Base-by-base conservation (phyloP, 202 grass and related monocot species). In the Bolboschoenoplectus hybrid region DNA sequence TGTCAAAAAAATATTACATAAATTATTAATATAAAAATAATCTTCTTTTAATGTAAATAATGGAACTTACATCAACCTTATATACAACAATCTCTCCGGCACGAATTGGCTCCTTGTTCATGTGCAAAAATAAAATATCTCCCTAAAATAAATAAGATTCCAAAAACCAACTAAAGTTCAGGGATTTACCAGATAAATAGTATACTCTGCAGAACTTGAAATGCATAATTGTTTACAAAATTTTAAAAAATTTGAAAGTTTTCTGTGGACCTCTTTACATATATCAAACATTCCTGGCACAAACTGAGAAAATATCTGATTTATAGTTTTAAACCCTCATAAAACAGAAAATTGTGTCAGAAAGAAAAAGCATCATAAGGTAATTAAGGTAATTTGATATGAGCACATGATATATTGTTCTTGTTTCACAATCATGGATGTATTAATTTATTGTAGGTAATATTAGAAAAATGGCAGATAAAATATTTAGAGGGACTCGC, bases 91-190 rank as follows among this genome's bases (percentile, higher is more conserved):
- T 89, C 32, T 89, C 87, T 46, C 87, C 87, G 7, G 75, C 83
- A 51, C 82, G 63, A 74, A 85, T 89, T 36, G 87, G 87, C 84
- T 89, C 87, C 60, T 85, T 67, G 72, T 80, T 89, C 87, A 89
- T 89, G 66, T 85, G 82, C 9, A 89, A 80, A 62, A 89, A 89
- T 49, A 89, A 80, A 74, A 89, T 70, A 63, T 89, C 87, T 63
- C 87, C 87, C 83, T 89, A 38, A 47, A 65, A 41, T 20, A 82
- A 82, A 40, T 34, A 81, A 79, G 38, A 81, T 50, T 63, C 46
- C 80, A 50, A 7, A 38, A 39, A 32, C 10, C 26, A 82, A 82
- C 10, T 65, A 57, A 65, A 65, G 41, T 82, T 82, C 3, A 64
- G 34, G 17, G 4, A 46, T 10, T 74, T 74, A 9, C 14, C 67